Evolutionary conservation across 2,329 filamentous ascomycete genomes (phyloP).

Genomic region (Fusarium sp.): DNA sequence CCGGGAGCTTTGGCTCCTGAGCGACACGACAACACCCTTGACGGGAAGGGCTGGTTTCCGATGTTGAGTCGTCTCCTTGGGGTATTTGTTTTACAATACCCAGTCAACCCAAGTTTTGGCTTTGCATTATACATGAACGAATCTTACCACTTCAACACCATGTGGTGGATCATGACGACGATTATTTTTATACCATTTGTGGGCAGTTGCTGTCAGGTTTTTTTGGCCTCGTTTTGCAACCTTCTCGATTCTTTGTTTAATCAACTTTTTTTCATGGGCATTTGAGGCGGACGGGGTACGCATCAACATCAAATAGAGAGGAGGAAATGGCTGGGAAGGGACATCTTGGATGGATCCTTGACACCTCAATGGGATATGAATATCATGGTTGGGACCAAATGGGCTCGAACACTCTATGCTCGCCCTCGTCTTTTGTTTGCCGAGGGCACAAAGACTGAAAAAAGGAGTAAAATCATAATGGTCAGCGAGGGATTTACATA

Average conservation of each 20-base stretch:
- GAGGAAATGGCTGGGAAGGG: conserved; percentile 30
- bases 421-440: conserved; percentile 36
- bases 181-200: conserved; percentile 33
- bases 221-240: conserved; percentile 40
- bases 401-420: conserved; percentile 33
- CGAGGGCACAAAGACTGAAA: conserved; percentile 39
- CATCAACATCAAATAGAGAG: conserved; percentile 38
- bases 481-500: conserved; percentile 41
- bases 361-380: conserved; percentile 37
- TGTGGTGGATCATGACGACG: conserved; percentile 41
- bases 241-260: conserved; percentile 48
- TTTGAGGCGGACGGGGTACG: conserved; percentile 30
- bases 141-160: conserved; percentile 47
- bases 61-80: conserved; percentile 45
- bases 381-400: conserved; percentile 37
- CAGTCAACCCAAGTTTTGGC: conserved; percentile 42
- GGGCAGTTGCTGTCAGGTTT: conserved; percentile 29
- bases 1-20: conserved; percentile 36
- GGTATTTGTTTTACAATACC: conserved; percentile 47
- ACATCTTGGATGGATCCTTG: conserved; percentile 26
- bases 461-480: conserved; percentile 45
- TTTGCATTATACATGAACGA: conserved; percentile 41
- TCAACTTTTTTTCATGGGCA: conserved; percentile 39
- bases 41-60: conserved; percentile 46
- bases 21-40: conserved; percentile 44